A percentile compares a stretch with the other conserved stretches of the same genome.
These are phyloP conservation scores for Cerioporus squamosus DNA, from an alignment of 1,284 basidiomycete species.

Conservation along the genomic window DNA sequence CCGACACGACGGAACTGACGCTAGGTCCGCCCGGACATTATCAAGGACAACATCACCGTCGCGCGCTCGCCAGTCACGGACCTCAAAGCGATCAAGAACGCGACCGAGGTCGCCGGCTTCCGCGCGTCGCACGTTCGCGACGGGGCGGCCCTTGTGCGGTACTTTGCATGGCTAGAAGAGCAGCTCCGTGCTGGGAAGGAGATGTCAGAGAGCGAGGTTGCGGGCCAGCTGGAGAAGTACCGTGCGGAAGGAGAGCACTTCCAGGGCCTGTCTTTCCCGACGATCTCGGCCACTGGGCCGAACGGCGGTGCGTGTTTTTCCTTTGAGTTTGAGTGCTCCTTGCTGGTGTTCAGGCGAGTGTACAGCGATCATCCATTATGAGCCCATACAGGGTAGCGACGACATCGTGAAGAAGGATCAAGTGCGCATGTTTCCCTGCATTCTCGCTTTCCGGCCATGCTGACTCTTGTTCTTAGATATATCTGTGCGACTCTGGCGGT, in stretches of 20 bases:
- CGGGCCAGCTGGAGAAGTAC: slow-evolving; percentile 79
- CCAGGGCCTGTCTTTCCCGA: slow-evolving; percentile 89
- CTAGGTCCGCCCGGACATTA: slow-evolving; percentile 11
- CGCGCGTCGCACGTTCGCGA: slow-evolving; percentile 89
- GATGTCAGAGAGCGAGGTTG: slow-evolving; percentile 83
- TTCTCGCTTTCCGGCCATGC: neutral
- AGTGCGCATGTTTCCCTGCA: slow-evolving; percentile 39
- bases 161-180: slow-evolving; percentile 96
- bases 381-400: slow-evolving; percentile 76
- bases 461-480: slow-evolving; percentile 56
- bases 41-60: slow-evolving; percentile 55
- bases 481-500: slow-evolving; percentile 95
- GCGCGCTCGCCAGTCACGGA: slow-evolving; percentile 78
- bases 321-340: neutral
- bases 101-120: slow-evolving; percentile 77
- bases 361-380: slow-evolving; percentile 94
- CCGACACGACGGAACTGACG: neutral
- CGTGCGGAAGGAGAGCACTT: slow-evolving; percentile 80
- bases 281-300: slow-evolving; percentile 90
- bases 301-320: slow-evolving; percentile 77
- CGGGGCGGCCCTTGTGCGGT: slow-evolving; percentile 84
- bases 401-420: slow-evolving; percentile 78
- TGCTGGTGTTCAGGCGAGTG: neutral
- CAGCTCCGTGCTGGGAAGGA: slow-evolving; percentile 67
- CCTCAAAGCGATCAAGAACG: slow-evolving; percentile 91